Evolutionary conservation across 306 rosid genomes (phyloP).

Genomic region (Vigna unguiculata): DNA sequence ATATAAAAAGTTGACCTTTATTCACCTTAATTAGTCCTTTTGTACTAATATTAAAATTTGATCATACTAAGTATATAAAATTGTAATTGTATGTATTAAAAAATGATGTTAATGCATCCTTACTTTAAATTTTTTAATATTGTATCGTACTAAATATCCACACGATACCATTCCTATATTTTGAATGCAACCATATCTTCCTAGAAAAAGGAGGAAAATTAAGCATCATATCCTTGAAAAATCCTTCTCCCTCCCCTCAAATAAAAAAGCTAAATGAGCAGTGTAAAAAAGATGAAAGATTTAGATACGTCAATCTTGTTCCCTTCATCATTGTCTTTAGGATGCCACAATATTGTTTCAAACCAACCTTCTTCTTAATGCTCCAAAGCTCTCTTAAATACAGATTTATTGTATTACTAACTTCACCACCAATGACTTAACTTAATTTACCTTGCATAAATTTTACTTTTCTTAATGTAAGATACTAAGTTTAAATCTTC

Average conservation of each 20-base stretch:
- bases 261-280: neutral
- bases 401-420: neutral
- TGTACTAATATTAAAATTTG: too few relatives aligned
- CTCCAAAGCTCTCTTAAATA: neutral
- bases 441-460: neutral
- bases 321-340: neutral
- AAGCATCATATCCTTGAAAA: conserved; percentile 18
- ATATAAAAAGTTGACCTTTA: too few relatives aligned
- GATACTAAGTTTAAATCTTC: neutral
- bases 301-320: neutral
- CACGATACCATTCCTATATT: neutral
- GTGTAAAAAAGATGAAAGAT: neutral
- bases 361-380: too few relatives aligned
- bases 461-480: neutral
- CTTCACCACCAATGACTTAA: too few relatives aligned
- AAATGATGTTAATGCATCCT: too few relatives aligned
- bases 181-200: neutral
- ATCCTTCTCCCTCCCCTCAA: neutral
- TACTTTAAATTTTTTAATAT: too few relatives aligned
- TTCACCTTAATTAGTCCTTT: too few relatives aligned
- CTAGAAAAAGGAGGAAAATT: neutral
- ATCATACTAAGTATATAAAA: too few relatives aligned
- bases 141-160: neutral
- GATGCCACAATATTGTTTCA: neutral
- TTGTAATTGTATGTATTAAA: too few relatives aligned